phyloP scores from a whole-genome alignment of 768 basidiomycete genomes.

The Rhodocollybia butyracea region DNA sequence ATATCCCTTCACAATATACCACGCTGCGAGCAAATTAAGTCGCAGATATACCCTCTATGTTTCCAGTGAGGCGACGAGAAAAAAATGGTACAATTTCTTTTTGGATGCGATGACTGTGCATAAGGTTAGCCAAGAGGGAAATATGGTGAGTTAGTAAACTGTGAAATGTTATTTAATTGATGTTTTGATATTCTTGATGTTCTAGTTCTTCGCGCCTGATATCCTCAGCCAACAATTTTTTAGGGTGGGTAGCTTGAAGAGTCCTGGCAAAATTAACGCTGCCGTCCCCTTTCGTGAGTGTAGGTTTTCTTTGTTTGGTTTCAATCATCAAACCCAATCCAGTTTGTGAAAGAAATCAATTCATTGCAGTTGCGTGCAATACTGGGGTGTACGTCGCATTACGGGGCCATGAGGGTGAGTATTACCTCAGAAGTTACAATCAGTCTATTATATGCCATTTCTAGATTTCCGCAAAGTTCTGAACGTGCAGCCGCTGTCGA shows the following conservation, averaged over 20 bases:
- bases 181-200: too few species aligned
- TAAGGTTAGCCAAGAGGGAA: constrained; percentile 63
- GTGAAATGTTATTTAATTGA: neutral
- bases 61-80: constrained; percentile 49
- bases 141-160: constrained; percentile 51
- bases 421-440: neutral
- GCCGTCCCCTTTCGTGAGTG: constrained; percentile 61
- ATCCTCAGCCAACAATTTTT: constrained; percentile 61
- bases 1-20: constrained; percentile 78
- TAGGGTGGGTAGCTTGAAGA: constrained; percentile 26
- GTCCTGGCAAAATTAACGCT: constrained; percentile 57
- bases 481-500: constrained; percentile 42
- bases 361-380: constrained; percentile 62
- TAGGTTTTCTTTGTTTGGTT: neutral
- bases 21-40: constrained; percentile 50
- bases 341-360: constrained; percentile 52
- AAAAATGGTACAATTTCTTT: constrained; percentile 61
- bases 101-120: constrained; percentile 63
- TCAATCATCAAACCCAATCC: constrained; percentile 6
- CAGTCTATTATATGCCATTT: neutral
- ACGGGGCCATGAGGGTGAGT: constrained; percentile 53
- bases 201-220: constrained; percentile 67
- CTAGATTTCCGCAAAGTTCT: constrained; percentile 61
- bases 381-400: constrained; percentile 68
- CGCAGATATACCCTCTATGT: constrained; percentile 77